Conservation (phyloP, 2,329 filamentous ascomycete genomes). For the Harringtonia lauricola region DNA sequence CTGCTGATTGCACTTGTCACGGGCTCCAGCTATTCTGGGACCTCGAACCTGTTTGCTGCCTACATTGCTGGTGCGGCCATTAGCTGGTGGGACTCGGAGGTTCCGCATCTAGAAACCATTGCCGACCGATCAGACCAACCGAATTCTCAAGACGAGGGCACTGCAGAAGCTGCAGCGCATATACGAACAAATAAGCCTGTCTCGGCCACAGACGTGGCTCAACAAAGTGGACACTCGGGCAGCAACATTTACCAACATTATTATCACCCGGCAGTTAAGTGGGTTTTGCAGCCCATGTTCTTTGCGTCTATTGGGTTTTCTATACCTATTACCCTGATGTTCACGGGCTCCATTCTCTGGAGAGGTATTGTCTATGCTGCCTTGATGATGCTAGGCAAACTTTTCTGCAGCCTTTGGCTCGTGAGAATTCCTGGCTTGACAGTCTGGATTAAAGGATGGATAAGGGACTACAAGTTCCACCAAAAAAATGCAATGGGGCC, state of each 20-base stretch:
- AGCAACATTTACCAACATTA: slow-evolving; percentile 26
- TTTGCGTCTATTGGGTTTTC: slow-evolving; percentile 70
- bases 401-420: slow-evolving; percentile 46
- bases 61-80: slow-evolving; percentile 49
- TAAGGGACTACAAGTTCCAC: too few relatives aligned
- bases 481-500: too few relatives aligned
- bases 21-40: slow-evolving; percentile 46
- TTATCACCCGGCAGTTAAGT: slow-evolving; percentile 26
- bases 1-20: slow-evolving; percentile 38
- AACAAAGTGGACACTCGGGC: not conserved
- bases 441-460: too few relatives aligned
- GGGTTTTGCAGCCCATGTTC: slow-evolving; percentile 59
- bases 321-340: slow-evolving; percentile 63
- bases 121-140: not conserved
- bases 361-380: slow-evolving; percentile 60
- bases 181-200: too few relatives aligned
- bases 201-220: too few relatives aligned
- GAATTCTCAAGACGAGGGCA: too few relatives aligned
- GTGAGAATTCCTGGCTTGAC: slow-evolving; percentile 4
- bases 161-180: too few relatives aligned
- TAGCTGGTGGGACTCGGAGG: slow-evolving; percentile 45
- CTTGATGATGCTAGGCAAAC: slow-evolving; percentile 56
- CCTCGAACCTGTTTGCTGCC: slow-evolving; percentile 50
- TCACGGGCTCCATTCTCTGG: slow-evolving; percentile 54
- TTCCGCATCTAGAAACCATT: slow-evolving; percentile 13